A percentile compares a stretch with the other conserved stretches of the same genome.
These are phyloP conservation scores for Acacia concinna DNA, from an alignment of 331 rosid species.

Conservation along the genomic window DNA sequence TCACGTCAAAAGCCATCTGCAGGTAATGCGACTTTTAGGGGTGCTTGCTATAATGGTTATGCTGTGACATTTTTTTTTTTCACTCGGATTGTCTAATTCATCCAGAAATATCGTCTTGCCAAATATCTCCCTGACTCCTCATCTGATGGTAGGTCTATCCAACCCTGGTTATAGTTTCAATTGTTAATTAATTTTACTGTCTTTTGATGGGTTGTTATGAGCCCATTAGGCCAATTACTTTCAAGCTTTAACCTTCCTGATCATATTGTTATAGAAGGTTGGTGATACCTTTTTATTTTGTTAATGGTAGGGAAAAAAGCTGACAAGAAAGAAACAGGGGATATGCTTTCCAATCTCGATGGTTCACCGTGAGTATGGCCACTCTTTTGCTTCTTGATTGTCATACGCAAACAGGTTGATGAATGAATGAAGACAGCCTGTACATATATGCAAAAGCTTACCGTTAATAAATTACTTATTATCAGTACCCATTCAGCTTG, in stretches of 20 bases:
- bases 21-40: constrained; percentile 42
- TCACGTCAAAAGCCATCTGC: constrained; percentile 89
- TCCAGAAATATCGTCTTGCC: constrained; percentile 88
- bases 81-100: constrained; percentile 30
- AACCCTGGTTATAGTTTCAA: constrained; percentile 17
- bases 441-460: neutral
- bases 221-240: neutral
- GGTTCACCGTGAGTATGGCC: constrained; percentile 72
- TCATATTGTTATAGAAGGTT: constrained; percentile 5
- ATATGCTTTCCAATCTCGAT: constrained; percentile 59
- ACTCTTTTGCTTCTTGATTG: neutral
- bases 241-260: neutral
- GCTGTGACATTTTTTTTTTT: constrained; percentile 13
- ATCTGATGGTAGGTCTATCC: constrained; percentile 61
- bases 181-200: neutral
- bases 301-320: constrained; percentile 61
- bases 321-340: constrained; percentile 79
- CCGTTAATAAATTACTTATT: neutral
- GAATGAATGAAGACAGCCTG: neutral
- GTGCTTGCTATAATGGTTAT: neutral
- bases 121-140: constrained; percentile 74
- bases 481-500: neutral
- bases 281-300: constrained; percentile 35
- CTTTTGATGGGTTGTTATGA: neutral
- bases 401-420: constrained; percentile 1